A percentile compares a stretch with the other conserved stretches of the same genome.
These are phyloP conservation scores for Stephania japonica DNA, from an alignment of 164 flowering plant genomes.

Conservation along the genomic window DNA sequence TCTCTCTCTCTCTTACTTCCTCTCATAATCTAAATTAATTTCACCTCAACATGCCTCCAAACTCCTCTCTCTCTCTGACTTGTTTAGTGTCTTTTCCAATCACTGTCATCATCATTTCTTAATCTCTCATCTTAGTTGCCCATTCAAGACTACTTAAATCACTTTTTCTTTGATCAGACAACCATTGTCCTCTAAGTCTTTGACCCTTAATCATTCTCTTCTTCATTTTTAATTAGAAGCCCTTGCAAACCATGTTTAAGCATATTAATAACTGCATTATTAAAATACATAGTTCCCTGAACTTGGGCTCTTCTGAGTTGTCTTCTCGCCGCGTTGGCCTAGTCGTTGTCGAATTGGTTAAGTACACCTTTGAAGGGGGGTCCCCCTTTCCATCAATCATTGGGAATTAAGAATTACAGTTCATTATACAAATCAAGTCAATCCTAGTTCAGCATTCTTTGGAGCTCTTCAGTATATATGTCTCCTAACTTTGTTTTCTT, in stretches of 20 bases:
- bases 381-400: constrained; percentile 24
- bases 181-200: constrained; percentile 21
- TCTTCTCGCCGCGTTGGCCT: constrained; percentile 24
- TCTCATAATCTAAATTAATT: not conserved
- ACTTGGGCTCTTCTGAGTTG: constrained; percentile 36
- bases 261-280: constrained; percentile 14
- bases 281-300: constrained; percentile 29
- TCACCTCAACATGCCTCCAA: not conserved
- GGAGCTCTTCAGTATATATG: constrained; percentile 31
- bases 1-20: not conserved
- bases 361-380: constrained; percentile 13
- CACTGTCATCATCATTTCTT: not conserved
- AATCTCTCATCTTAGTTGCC: not conserved
- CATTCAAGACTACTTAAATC: not conserved
- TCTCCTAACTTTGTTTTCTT: not conserved
- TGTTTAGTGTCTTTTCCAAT: too few species aligned
- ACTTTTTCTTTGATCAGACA: constrained; percentile 7
- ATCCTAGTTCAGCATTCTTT: constrained; percentile 25
- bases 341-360: constrained; percentile 23
- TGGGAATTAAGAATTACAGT: constrained; percentile 18
- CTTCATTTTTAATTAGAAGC: constrained; percentile 4
- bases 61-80: not conserved
- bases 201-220: constrained; percentile 2
- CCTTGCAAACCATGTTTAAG: constrained; percentile 2
- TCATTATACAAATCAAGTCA: constrained; percentile 30